phyloP scores from a whole-genome alignment of 2,329 filamentous ascomycete genomes.

The Nemania diffusa region DNA sequence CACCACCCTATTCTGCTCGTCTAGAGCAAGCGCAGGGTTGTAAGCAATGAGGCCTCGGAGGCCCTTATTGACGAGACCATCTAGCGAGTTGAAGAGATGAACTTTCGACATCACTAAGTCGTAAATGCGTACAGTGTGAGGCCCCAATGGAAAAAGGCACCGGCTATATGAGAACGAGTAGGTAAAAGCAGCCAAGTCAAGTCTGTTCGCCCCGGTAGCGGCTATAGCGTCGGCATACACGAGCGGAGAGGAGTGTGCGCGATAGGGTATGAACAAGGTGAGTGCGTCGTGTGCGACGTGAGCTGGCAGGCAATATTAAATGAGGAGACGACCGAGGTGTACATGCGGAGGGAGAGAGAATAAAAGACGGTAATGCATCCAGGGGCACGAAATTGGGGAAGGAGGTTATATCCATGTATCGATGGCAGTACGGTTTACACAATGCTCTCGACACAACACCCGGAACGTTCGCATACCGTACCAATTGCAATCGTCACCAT shows the following conservation, averaged over 20 bases:
- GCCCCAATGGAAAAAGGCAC: neutral
- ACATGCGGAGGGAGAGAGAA: slow-evolving; percentile 20
- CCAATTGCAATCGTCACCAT: neutral
- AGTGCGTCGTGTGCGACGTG: slow-evolving; percentile 8
- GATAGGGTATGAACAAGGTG: slow-evolving; percentile 4
- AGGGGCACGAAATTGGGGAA: slow-evolving; percentile 28
- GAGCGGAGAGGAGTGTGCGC: neutral
- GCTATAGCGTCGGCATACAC: neutral
- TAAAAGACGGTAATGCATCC: slow-evolving; percentile 20
- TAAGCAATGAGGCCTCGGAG: slow-evolving; percentile 63
- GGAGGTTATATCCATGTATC: slow-evolving; percentile 22
- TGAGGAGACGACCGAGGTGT: slow-evolving; percentile 19
- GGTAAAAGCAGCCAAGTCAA: neutral
- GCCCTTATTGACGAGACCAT: slow-evolving; percentile 64
- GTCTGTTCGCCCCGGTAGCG: slow-evolving; percentile 3
- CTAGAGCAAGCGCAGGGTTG: slow-evolving; percentile 61
- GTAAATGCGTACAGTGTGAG: slow-evolving; percentile 11
- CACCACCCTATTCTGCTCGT: slow-evolving; percentile 63
- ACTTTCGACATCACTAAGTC: slow-evolving; percentile 60
- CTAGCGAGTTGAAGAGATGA: slow-evolving; percentile 63
- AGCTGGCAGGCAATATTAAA: slow-evolving; percentile 14
- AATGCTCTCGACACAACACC: slow-evolving; percentile 9
- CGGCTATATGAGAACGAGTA: neutral
- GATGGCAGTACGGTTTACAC: slow-evolving; percentile 4
- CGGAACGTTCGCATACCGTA: neutral